Percentiles rank a stretch among this genome's conserved stretches.
Conservation (phyloP, 768 basidiomycete species). For the Pleurotus sapidus region DNA sequence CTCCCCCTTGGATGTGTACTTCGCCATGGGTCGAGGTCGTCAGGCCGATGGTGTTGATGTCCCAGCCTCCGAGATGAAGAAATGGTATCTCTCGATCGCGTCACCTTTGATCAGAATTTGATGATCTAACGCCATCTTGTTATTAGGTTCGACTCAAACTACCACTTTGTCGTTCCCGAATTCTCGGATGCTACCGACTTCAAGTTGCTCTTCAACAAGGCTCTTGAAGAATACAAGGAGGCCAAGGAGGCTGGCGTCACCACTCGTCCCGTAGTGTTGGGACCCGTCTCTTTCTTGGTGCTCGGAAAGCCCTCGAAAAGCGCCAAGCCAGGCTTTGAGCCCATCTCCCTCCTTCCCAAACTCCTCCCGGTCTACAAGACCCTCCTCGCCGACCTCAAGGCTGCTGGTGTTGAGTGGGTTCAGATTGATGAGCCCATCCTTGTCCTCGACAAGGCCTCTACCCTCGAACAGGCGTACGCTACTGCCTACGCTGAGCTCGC, state of each 20-base stretch:
- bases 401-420: conserved; percentile 90
- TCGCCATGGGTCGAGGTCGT: conserved; percentile 98
- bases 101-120: conserved; percentile 1
- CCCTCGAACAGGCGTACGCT: conserved; percentile 76
- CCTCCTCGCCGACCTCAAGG: conserved; percentile 86
- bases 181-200: conserved; percentile 88
- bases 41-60: conserved; percentile 95
- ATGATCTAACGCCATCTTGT: conserved; percentile 2
- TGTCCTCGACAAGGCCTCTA: conserved; percentile 81
- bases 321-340: conserved; percentile 80
- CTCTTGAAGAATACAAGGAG: conserved; percentile 91
- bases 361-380: conserved; percentile 91
- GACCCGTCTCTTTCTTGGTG: conserved; percentile 92
- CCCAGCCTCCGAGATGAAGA: conserved; percentile 98
- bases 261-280: conserved; percentile 95
- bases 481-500: conserved; percentile 79
- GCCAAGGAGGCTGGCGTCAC: conserved; percentile 85
- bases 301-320: conserved; percentile 91
- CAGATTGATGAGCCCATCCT: conserved; percentile 98
- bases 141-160: conserved; percentile 94
- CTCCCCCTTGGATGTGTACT: conserved; percentile 91
- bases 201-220: conserved; percentile 95
- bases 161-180: conserved; percentile 98
- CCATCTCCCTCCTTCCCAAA: conserved; percentile 85
- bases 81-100: conserved; percentile 65